These are phyloP conservation scores for Petunia secreta DNA, from an alignment of 257 asterid species.

Conservation along the genomic window DNA sequence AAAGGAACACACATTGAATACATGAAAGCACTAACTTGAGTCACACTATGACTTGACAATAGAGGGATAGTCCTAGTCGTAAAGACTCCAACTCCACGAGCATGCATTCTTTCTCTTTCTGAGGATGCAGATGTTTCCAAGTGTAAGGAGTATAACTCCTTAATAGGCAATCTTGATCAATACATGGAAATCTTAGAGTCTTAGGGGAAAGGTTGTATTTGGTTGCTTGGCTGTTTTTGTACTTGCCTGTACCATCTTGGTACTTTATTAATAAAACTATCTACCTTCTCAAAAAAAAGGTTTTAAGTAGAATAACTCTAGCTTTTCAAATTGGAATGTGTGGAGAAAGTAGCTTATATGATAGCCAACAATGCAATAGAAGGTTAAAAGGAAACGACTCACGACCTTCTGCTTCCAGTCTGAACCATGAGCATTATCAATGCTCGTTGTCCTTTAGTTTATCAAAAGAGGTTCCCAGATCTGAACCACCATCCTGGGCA, in stretches of 20 bases:
- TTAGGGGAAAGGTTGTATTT: too few relatives aligned
- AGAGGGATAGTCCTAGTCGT: neutral
- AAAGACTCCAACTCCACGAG: neutral
- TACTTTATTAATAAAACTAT: too few relatives aligned
- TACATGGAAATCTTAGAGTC: too few relatives aligned
- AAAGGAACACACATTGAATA: neutral
- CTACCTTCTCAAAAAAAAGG: too few relatives aligned
- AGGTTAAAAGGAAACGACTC: neutral
- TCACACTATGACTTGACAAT: neutral
- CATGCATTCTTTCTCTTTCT: neutral
- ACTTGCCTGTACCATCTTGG: too few relatives aligned
- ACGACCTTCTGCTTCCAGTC: neutral
- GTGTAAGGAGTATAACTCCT: neutral
- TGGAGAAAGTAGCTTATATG: neutral
- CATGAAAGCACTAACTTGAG: neutral
- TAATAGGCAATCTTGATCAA: too few relatives aligned
- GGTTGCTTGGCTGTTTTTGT: too few relatives aligned
- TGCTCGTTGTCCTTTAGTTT: neutral
- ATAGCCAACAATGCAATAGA: neutral
- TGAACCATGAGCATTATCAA: neutral
- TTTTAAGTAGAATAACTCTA: neutral
- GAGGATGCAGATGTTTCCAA: neutral
- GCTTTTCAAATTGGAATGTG: neutral
- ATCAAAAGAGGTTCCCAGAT: neutral
- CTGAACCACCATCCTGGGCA: neutral